Evolutionary conservation across 2,329 filamentous ascomycete species (phyloP), one percentile per base, ranked within the genome.

Genomic region (Plectosphaerella plurivora): DNA sequence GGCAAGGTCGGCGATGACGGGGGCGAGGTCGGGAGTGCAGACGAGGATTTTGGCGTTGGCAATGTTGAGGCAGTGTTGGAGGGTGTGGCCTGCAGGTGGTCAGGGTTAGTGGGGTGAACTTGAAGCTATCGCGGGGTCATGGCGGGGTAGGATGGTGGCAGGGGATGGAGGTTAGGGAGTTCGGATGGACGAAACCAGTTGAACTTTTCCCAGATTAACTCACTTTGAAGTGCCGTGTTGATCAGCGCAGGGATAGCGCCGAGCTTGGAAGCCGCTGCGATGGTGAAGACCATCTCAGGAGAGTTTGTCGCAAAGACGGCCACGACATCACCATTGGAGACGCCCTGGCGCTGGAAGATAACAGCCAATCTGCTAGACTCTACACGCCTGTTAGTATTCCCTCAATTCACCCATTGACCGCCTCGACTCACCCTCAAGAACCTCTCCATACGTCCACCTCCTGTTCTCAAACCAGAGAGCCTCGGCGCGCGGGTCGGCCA

Each of bases 11-110:
- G 33, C 46, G 33, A 48, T 48, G 11, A 20, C 28, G 12, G 46
- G 16, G 11, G 46, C 46, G 15, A 48, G 33, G 15, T 48, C 46
- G 8, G 46, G 46, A 5, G 46, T 48, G 33, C 46, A 48, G 5
- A 48, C 46, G n/a, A 48, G 24, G 14, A 48, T 36, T 16, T 48
- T 48, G 20, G 46, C 46, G 9, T 48, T 37, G 7, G 46, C 46
- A 24, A 48, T 48, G 18, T 48, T 37, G n/a, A 48, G 46, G 33
- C 46, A 48, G 33, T 48, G 46, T 37, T 48, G 46, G 9, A 48
- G 46, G 6, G 46, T 48, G 5, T 48, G 46, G 33, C 36, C 46
- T 48, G 33, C 22, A 22, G 24, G 12, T 33, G 2, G 9, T n/a
- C 10, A 11, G 15, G 33, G 45, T 35, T 47, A 33, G 2, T 33